A percentile compares a stretch with the other conserved stretches of the same genome.
Conservation (phyloP, 2,329 filamentous ascomycete species). For the Chaetomium sp. region DNA sequence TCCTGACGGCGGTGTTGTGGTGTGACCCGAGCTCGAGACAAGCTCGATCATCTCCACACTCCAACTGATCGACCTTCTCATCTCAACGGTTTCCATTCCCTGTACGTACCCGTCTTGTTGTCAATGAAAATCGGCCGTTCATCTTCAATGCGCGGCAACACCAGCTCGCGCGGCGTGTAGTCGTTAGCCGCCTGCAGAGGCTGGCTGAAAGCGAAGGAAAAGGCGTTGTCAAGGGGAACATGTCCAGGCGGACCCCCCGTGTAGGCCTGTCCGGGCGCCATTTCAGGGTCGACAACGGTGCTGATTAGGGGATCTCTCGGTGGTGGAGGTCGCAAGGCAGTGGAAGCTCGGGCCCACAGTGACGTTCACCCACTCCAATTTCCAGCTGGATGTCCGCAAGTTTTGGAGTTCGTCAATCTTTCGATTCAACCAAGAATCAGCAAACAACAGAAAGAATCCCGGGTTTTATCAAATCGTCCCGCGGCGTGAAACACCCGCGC, state of each 20-base stretch:
- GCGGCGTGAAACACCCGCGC: too few species aligned
- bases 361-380: too few species aligned
- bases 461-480: too few species aligned
- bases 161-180: slow-evolving; percentile 26
- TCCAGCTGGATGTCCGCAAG: too few species aligned
- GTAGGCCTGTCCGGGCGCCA: slow-evolving; percentile 15
- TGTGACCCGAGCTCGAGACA: background rate
- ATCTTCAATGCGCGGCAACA: slow-evolving; percentile 29
- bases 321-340: too few species aligned
- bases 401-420: too few species aligned
- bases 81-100: background rate
- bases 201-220: slow-evolving; percentile 33
- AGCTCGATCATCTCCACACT: background rate
- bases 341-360: too few species aligned
- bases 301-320: too few species aligned
- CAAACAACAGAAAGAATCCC: background rate
- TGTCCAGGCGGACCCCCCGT: slow-evolving; percentile 20
- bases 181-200: slow-evolving; percentile 31
- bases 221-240: slow-evolving; percentile 28
- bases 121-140: slow-evolving; percentile 35
- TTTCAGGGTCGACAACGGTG: background rate
- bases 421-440: background rate
- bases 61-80: background rate
- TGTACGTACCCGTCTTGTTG: slow-evolving; percentile 32
- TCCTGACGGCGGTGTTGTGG: too few species aligned